Evolutionary conservation across 129 eudicot genomes (phyloP), one percentile per base, ranked within the genome.

Genomic region (Flaveria trinervia): DNA sequence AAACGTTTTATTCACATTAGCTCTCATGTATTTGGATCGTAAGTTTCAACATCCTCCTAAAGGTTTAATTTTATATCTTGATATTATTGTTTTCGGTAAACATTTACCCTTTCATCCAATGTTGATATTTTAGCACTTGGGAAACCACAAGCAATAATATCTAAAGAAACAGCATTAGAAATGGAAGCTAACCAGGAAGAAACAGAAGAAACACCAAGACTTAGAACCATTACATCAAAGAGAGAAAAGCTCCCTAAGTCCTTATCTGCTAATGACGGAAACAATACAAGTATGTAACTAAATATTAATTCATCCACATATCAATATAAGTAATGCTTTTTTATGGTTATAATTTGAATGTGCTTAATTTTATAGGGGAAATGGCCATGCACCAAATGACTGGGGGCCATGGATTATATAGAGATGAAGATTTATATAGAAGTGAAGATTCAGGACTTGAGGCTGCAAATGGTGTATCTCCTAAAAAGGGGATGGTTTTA

Each of bases 401-500:
- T 14, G 70, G 77, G 54, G 74, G 71, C 16, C 73, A 48, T 20
- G 88, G 89, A 56, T 71, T 85, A 25, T 54, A 68, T 14, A 75
- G 90, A 83, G 82, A 76, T 23, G 71, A 66, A 48, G 80, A 76
- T 68, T 67, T 85, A 25, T 71, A 77, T 12, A 74, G 89, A 85
- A 80, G 72, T 41, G 86, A 85, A 41, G 89, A 85, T 77, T 44
- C 86, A 56, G 73, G 25, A 46, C 81, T 84, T 3, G 96, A 84
- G 76, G 68, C 88, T 49, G 84, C 86, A 55, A 78, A 71, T 22
- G 97, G 97, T 3, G 83, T 85, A 57, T 88, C 91, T 22, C 87
- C 94, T 56, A 92, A 86, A 83, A 89, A 88, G 79, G 97, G 98
- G 81, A 94, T 91, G 98, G 88, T 94, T 79, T 83, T 94, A 28